Evolutionary conservation across 441 rosid genomes (phyloP).

Genomic region (Biscutella auriculata): DNA sequence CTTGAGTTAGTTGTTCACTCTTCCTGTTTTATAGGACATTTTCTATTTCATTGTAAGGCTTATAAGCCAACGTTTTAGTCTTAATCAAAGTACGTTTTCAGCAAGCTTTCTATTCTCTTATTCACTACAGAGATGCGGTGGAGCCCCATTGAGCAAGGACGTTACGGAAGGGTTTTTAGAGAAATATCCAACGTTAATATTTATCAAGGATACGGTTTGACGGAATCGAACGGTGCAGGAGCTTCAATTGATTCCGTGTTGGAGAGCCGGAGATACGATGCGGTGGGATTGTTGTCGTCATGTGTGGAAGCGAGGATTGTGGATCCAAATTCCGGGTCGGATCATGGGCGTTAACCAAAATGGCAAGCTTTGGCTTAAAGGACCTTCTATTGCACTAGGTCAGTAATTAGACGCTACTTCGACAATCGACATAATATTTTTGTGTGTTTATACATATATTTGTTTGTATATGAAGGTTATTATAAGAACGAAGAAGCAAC

Average conservation of each 20-base stretch:
- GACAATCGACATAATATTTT: too few species aligned
- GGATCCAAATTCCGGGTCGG: conserved; percentile 43
- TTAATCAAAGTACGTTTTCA: too few species aligned
- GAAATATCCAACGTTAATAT: conserved; percentile 48
- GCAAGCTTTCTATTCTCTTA: too few species aligned
- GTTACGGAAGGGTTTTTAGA: conserved; percentile 55
- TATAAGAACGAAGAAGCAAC: conserved; percentile 67
- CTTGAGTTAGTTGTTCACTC: too few species aligned
- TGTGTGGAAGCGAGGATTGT: conserved; percentile 72
- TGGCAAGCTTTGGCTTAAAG: conserved; percentile 85
- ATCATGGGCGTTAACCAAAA: conserved; percentile 46
- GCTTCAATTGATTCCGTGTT: conserved; percentile 60
- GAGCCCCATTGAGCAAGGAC: conserved; percentile 78
- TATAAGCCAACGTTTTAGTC: too few species aligned
- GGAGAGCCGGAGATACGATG: conserved; percentile 65
- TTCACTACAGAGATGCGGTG: conserved; percentile 29
- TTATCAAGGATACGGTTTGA: conserved; percentile 73
- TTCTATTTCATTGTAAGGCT: too few species aligned
- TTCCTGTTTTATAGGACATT: too few species aligned
- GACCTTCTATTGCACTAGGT: conserved; percentile 64
- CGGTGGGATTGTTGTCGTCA: conserved; percentile 64
- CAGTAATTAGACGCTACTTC: too few species aligned
- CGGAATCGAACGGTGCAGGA: conserved; percentile 67
- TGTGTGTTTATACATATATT: too few species aligned
- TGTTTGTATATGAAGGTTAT: conserved; percentile 36